These are phyloP conservation scores for Trichoderma citrinoviride DNA, from an alignment of 2,329 filamentous ascomycete genomes.

Conservation along the genomic window DNA sequence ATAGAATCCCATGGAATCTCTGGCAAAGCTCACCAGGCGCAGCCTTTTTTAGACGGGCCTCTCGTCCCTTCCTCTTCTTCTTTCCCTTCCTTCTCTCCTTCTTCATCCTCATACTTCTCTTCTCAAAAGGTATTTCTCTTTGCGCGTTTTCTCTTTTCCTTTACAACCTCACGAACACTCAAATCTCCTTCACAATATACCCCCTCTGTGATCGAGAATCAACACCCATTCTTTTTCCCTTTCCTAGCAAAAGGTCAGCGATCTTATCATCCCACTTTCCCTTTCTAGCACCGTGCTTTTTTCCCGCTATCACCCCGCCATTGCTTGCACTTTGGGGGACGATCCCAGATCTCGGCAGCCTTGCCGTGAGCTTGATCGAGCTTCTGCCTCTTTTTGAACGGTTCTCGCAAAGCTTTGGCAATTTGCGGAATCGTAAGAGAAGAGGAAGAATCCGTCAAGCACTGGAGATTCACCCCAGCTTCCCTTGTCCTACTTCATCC, in stretches of 20 bases:
- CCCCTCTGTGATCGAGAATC: conserved; percentile 16
- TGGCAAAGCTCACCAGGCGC: conserved; percentile 30
- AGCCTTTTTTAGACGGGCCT: conserved; percentile 39
- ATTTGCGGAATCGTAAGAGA: background rate
- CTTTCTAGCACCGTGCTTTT: conserved; percentile 15
- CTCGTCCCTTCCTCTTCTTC: conserved; percentile 29
- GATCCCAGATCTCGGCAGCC: conserved; percentile 9
- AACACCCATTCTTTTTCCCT: conserved; percentile 24
- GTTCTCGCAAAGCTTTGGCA: background rate
- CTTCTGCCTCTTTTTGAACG: background rate
- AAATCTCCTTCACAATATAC: conserved; percentile 27
- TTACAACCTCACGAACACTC: no score
- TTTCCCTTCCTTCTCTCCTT: conserved; percentile 27
- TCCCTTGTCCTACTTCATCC: background rate
- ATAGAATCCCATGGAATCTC: conserved; percentile 49
- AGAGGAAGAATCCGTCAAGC: background rate
- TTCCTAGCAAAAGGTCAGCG: conserved; percentile 20
- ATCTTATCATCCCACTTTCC: conserved; percentile 24
- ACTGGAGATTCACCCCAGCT: background rate
- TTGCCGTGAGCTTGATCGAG: conserved; percentile 11
- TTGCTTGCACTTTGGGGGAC: background rate
- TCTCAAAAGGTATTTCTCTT: background rate
- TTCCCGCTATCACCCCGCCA: conserved; percentile 14
- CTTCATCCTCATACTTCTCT: conserved; percentile 22
- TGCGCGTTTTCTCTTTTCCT: no score